A percentile compares a stretch with the other conserved stretches of the same genome.
Conservation (phyloP, 768 basidiomycete genomes). For the Cubamyces sp. region DNA sequence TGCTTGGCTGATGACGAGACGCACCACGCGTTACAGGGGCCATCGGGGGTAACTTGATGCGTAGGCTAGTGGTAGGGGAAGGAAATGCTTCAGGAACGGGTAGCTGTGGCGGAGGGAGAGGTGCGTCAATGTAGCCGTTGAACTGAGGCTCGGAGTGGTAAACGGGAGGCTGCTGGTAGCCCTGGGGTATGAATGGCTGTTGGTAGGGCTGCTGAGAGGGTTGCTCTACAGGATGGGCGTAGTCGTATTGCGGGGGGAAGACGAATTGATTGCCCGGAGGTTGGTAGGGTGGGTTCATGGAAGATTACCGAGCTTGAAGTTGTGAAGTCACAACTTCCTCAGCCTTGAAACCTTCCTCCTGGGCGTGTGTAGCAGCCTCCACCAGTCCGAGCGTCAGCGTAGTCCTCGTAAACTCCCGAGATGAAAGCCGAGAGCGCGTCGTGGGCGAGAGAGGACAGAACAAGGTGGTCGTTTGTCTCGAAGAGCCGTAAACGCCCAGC, state of each 20-base stretch:
- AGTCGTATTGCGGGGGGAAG: constrained; percentile 6
- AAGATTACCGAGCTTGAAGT: constrained; percentile 16
- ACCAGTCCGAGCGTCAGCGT: neutral
- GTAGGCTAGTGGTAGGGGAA: constrained; percentile 9
- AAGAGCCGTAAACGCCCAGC: constrained; percentile 18
- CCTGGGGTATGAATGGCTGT: neutral
- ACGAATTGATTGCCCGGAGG: constrained; percentile 18
- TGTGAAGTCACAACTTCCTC: constrained; percentile 19
- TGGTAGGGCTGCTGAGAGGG: neutral
- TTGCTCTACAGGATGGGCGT: constrained; percentile 9
- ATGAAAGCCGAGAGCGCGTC: neutral
- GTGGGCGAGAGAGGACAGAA: constrained; percentile 9
- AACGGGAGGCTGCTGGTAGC: neutral
- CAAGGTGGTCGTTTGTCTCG: constrained; percentile 21
- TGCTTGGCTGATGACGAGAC: constrained; percentile 27
- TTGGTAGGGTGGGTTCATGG: constrained; percentile 21
- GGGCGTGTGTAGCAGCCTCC: neutral
- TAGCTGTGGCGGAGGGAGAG: constrained; percentile 4
- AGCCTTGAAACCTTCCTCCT: neutral
- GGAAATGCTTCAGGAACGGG: constrained; percentile 2
- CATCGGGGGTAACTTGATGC: constrained; percentile 33
- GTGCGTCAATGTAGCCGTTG: constrained; percentile 7
- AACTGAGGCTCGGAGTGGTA: constrained; percentile 1
- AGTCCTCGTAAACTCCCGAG: neutral
- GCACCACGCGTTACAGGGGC: constrained; percentile 29